These are phyloP conservation scores for Lactarius tabidus DNA, from an alignment of 768 basidiomycete genomes.

Conservation along the genomic window DNA sequence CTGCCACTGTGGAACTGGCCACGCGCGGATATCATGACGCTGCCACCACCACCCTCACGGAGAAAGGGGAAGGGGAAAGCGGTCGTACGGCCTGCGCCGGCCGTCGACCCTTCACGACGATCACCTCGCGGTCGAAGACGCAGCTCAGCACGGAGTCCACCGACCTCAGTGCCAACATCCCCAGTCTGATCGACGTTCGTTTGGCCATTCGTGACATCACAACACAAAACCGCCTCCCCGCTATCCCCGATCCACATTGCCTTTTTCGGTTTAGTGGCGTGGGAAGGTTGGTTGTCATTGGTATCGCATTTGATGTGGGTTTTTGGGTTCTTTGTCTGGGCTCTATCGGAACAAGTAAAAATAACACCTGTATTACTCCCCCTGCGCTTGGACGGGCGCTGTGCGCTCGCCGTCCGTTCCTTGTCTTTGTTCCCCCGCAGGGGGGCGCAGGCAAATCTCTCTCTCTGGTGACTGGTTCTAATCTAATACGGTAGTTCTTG, in stretches of 20 bases:
- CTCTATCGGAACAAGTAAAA: too few relatives aligned
- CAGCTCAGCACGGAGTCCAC: neutral
- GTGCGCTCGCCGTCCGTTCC: slow-evolving; percentile 16
- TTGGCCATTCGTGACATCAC: neutral
- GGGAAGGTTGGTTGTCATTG: neutral
- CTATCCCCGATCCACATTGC: neutral
- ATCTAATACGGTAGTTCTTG: neutral
- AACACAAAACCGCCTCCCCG: neutral
- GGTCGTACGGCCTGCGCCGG: neutral
- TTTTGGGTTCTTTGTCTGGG: neutral
- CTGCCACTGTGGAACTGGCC: slow-evolving; percentile 25
- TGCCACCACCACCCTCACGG: slow-evolving; percentile 1
- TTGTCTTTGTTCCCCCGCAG: neutral
- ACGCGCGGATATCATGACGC: slow-evolving; percentile 24
- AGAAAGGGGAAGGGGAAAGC: neutral
- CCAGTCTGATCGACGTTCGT: neutral
- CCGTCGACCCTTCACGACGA: neutral
- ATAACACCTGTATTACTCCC: neutral
- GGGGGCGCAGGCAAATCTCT: neutral
- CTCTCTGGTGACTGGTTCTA: too few relatives aligned
- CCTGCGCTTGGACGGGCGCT: slow-evolving; percentile 6
- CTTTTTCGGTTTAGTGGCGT: neutral
- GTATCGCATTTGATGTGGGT: neutral
- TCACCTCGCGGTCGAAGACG: neutral
- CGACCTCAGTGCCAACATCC: neutral